Conservation (phyloP, 176 grass and related monocot genomes). For the Poa annua region DNA sequence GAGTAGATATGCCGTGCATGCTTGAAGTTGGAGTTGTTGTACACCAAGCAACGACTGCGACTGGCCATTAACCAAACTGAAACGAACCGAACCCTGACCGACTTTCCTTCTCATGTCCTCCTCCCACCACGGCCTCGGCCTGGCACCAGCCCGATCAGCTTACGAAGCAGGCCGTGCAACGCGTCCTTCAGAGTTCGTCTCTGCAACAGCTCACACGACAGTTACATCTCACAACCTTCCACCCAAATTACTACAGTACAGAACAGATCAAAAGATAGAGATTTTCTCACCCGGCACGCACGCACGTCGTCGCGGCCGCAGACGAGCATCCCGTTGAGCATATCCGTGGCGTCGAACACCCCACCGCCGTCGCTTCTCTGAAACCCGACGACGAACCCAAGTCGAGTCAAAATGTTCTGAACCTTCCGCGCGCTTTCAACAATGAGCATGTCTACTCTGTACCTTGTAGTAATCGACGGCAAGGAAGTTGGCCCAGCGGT, state of each 20-base stretch:
- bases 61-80: not conserved
- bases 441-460: not conserved
- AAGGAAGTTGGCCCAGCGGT: slow-evolving; percentile 75
- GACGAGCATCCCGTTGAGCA: slow-evolving; percentile 74
- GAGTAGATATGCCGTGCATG: not conserved
- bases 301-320: slow-evolving; percentile 69
- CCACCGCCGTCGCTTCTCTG: slow-evolving; percentile 73
- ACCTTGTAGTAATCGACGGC: slow-evolving; percentile 78
- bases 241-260: too few relatives aligned
- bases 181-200: slow-evolving; percentile 37
- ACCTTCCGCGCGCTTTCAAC: not conserved
- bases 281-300: slow-evolving; percentile 47
- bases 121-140: not conserved
- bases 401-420: not conserved
- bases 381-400: too few relatives aligned
- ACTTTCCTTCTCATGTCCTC: not conserved
- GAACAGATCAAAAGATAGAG: not conserved
- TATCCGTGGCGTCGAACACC: slow-evolving; percentile 54
- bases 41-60: not conserved
- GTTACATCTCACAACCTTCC: too few relatives aligned
- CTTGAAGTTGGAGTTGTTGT: not conserved
- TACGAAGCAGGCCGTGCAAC: slow-evolving; percentile 5
- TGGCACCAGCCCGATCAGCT: not conserved
- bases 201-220: not conserved
- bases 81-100: not conserved